phyloP scores from a whole-genome alignment of 768 basidiomycete species.

The Chalciporus chontae region DNA sequence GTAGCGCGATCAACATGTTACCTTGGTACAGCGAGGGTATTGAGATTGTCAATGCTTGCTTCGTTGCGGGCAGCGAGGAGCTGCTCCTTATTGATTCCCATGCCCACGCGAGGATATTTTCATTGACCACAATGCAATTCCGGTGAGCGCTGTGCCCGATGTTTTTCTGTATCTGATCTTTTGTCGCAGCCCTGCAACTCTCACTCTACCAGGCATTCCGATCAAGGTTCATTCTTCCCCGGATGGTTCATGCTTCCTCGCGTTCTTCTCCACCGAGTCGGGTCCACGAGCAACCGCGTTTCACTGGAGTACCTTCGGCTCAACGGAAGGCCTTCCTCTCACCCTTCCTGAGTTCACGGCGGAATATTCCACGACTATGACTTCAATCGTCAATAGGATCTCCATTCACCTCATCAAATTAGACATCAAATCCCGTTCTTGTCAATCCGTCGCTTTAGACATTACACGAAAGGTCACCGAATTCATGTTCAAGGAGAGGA shows the following conservation, averaged over 20 bases:
- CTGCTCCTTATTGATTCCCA: slow-evolving; percentile 47
- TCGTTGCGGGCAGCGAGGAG: slow-evolving; percentile 52
- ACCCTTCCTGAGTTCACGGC: slow-evolving; percentile 29
- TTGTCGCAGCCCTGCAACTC: slow-evolving; percentile 39
- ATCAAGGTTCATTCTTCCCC: slow-evolving; percentile 43
- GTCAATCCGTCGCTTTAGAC: slow-evolving; percentile 45
- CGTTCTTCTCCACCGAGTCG: slow-evolving; percentile 22
- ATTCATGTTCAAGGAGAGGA: slow-evolving; percentile 52
- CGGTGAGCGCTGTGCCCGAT: slow-evolving; percentile 33
- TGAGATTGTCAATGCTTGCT: slow-evolving; percentile 37
- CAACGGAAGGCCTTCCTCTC: slow-evolving; percentile 40
- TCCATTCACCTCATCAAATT: slow-evolving; percentile 44
- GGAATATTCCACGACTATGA: slow-evolving; percentile 33
- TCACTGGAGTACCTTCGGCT: slow-evolving; percentile 60
- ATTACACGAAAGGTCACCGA: slow-evolving; percentile 57
- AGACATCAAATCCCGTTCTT: slow-evolving; percentile 30
- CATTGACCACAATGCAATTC: slow-evolving; percentile 51
- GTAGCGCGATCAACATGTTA: slow-evolving; percentile 39
- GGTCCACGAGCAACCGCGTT: slow-evolving; percentile 34
- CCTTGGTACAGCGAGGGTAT: slow-evolving; percentile 43
- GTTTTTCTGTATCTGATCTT: not conserved
- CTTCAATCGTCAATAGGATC: slow-evolving; percentile 42
- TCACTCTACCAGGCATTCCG: slow-evolving; percentile 38
- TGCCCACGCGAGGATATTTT: slow-evolving; percentile 46
- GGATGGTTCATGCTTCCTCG: slow-evolving; percentile 52